Conservation (phyloP, 2,329 filamentous ascomycete species). For the Coniella lustricola region DNA sequence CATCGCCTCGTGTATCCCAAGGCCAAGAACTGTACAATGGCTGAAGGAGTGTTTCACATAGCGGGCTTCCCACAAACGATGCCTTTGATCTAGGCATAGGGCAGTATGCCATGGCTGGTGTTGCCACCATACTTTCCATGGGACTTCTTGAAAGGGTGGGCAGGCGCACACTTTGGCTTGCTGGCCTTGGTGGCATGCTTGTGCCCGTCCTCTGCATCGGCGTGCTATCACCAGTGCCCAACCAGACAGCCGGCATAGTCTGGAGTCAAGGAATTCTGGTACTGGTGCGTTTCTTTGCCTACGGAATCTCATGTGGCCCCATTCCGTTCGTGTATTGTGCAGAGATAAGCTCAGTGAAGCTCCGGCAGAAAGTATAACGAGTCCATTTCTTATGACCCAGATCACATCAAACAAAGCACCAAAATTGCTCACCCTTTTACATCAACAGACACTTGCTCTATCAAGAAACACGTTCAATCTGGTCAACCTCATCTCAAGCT, state of each 20-base stretch:
- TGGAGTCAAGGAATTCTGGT: background rate
- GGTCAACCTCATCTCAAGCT: background rate
- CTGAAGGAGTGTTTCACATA: background rate
- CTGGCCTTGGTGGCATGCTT: slow-evolving; percentile 2
- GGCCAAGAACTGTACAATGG: background rate
- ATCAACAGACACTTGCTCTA: background rate
- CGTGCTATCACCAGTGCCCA: background rate
- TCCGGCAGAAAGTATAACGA: too few relatives aligned
- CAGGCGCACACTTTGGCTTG: slow-evolving; percentile 1
- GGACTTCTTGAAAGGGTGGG: background rate
- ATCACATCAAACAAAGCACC: too few relatives aligned
- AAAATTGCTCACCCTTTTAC: background rate
- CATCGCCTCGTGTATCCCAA: background rate
- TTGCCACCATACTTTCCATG: slow-evolving; percentile 2
- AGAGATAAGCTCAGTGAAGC: slow-evolving; percentile 2
- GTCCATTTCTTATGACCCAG: too few relatives aligned
- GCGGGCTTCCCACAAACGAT: background rate
- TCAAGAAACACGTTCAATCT: slow-evolving; percentile 6
- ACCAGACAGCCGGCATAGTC: background rate
- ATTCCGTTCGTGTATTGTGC: slow-evolving; percentile 3
- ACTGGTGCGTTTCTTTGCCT: background rate
- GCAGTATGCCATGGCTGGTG: slow-evolving; percentile 2
- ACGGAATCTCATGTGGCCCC: background rate
- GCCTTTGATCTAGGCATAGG: slow-evolving; percentile 3
- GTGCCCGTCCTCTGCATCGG: slow-evolving; percentile 1